Conservation (phyloP, 208 protist genomes). For the Acanthamoeba culbertsoni region DNA sequence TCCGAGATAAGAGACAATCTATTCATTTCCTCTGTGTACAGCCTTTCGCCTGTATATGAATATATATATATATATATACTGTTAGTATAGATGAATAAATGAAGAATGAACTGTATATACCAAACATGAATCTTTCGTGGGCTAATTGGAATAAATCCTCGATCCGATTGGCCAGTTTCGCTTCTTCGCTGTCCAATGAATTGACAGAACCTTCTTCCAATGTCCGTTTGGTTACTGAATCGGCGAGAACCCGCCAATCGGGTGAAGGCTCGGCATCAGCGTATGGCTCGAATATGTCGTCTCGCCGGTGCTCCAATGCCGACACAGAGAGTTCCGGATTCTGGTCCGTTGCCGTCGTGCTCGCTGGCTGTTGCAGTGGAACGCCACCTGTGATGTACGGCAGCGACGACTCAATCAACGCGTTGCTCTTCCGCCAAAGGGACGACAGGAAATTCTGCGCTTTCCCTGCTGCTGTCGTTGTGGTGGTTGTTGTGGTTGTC, state of each 20-base stretch:
- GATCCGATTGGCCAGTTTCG: not conserved
- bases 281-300: not conserved
- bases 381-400: not conserved
- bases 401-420: not conserved
- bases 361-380: not conserved
- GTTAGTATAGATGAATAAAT: not conserved
- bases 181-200: conserved; percentile 7
- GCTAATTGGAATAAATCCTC: not conserved
- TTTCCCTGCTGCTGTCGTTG: not conserved
- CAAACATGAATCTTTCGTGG: not conserved
- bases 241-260: not conserved
- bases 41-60: not conserved
- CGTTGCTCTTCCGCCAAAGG: not conserved
- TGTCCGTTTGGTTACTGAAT: no score
- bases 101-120: not conserved
- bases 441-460: not conserved
- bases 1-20: not conserved
- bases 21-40: conserved; percentile 13
- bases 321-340: no score
- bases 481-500: no score
- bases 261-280: not conserved
- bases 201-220: no score
- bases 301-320: no score
- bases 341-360: not conserved
- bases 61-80: not conserved